Conservation (phyloP, 441 rosid genomes). For the Gossypium davidsonii region DNA sequence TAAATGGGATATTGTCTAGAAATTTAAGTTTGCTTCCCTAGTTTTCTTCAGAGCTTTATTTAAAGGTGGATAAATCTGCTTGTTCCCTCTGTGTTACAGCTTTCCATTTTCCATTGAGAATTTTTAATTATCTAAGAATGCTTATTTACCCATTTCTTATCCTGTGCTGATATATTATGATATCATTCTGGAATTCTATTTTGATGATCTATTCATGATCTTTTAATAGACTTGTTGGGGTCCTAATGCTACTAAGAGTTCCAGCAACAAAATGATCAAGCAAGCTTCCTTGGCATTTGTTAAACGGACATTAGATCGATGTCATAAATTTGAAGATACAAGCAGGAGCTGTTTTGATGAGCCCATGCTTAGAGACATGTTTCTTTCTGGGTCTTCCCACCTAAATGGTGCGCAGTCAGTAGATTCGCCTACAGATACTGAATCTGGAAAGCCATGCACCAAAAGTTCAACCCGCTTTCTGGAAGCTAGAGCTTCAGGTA, state of each 20-base stretch:
- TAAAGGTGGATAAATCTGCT: background rate
- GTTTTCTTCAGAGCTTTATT: background rate
- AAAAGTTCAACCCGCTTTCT: constrained; percentile 25
- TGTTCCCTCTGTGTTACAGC: background rate
- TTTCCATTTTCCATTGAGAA: background rate
- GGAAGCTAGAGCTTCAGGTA: constrained; percentile 42
- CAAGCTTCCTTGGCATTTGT: constrained; percentile 79
- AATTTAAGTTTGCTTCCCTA: background rate
- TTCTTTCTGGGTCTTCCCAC: constrained; percentile 41
- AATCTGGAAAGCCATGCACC: constrained; percentile 34
- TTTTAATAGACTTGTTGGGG: constrained; percentile 61
- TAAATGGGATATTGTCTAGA: background rate
- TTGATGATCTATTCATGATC: constrained; percentile 15
- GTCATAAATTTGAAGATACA: constrained; percentile 67
- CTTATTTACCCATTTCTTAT: constrained; percentile 12
- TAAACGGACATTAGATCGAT: constrained; percentile 65
- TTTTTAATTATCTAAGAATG: background rate
- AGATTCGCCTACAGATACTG: constrained; percentile 41
- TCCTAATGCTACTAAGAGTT: constrained; percentile 58
- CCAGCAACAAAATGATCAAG: constrained; percentile 74
- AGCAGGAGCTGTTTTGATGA: constrained; percentile 87
- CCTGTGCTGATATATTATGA: background rate
- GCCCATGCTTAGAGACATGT: constrained; percentile 58
- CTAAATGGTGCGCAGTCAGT: constrained; percentile 28
- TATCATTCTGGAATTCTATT: background rate